These are phyloP conservation scores for Truncatella angustata DNA, from an alignment of 2,329 filamentous ascomycete species.

Conservation along the genomic window DNA sequence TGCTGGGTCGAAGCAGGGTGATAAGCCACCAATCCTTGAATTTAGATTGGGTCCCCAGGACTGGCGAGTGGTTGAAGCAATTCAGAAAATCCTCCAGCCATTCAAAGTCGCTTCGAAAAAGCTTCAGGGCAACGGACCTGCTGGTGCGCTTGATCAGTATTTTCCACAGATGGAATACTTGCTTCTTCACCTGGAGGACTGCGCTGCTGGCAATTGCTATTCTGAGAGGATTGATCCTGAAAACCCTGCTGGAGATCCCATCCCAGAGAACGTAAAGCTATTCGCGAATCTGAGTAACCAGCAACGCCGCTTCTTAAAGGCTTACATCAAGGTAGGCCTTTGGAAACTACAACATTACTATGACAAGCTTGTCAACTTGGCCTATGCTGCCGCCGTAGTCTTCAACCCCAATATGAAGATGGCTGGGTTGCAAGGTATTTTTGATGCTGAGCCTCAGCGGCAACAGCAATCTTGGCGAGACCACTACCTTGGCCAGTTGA, in stretches of 20 bases:
- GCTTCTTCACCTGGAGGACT: slow-evolving; percentile 1
- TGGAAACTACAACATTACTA: slow-evolving; percentile 2
- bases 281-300: background rate
- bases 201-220: background rate
- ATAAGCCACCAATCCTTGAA: slow-evolving; percentile 4
- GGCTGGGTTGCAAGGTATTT: slow-evolving; percentile 2
- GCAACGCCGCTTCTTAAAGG: background rate
- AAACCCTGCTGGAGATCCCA: slow-evolving; percentile 1
- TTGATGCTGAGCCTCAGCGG: slow-evolving; percentile 5
- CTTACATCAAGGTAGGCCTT: slow-evolving; percentile 4
- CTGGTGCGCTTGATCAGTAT: background rate
- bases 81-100: background rate
- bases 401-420: slow-evolving; percentile 1
- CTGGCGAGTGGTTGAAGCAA: slow-evolving; percentile 4
- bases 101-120: slow-evolving; percentile 2
- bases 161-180: slow-evolving; percentile 6
- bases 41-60: slow-evolving; percentile 1
- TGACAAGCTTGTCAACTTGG: slow-evolving; percentile 1
- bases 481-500: background rate
- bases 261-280: background rate
- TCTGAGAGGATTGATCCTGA: background rate
- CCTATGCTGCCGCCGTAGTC: background rate
- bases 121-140: slow-evolving; percentile 1
- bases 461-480: slow-evolving; percentile 1
- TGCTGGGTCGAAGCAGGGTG: background rate